Conservation (phyloP, 2,329 filamentous ascomycete species). For the Cercospora sp. region DNA sequence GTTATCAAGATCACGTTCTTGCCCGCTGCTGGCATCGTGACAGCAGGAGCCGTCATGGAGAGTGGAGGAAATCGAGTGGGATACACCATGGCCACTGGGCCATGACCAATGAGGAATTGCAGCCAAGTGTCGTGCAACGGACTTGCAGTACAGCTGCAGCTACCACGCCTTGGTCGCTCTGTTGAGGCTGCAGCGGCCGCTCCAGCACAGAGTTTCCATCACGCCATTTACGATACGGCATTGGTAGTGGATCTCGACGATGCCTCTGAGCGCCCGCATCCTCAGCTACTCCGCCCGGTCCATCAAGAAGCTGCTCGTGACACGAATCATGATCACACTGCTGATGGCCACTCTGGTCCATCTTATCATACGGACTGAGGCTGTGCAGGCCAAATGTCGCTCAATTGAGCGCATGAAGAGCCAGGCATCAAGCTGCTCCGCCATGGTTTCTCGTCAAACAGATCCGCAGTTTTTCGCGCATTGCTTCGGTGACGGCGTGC, state of each 20-base stretch:
- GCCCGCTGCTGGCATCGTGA: conserved; percentile 1
- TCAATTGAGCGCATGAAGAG: neutral
- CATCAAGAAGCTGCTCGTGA: neutral
- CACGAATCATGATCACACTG: neutral
- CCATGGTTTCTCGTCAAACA: neutral
- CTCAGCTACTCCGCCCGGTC: too few species aligned
- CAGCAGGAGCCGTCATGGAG: neutral
- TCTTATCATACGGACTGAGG: too few species aligned
- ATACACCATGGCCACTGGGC: neutral
- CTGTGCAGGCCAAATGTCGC: neutral
- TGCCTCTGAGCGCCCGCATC: neutral
- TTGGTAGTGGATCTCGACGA: neutral
- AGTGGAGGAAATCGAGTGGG: neutral
- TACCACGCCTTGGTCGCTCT: neutral
- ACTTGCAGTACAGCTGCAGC: neutral
- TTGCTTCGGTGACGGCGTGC: neutral
- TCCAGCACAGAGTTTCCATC: neutral
- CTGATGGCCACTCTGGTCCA: neutral
- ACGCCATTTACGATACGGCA: neutral
- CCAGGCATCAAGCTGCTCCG: neutral
- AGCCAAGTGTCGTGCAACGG: neutral
- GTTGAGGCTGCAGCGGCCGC: neutral
- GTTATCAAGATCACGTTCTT: neutral
- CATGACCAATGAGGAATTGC: neutral
- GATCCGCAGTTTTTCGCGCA: neutral